Evolutionary conservation across 257 asterid genomes (phyloP), one percentile per base, ranked within the genome.

Genomic region (Penstemon newberryi): DNA sequence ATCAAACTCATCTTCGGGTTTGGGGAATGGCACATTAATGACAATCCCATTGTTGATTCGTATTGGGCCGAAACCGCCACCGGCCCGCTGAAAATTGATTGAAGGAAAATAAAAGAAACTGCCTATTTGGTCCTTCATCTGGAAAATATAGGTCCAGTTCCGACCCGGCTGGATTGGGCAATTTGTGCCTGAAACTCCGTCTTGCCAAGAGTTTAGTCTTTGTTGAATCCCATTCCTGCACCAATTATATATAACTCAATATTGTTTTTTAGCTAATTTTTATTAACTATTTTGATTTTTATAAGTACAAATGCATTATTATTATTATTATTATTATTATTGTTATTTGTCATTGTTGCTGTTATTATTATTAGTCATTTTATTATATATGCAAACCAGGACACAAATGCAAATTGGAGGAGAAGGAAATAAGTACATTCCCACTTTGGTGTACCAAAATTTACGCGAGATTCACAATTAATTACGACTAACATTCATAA

Each of bases 181-280:
- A 42, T 85, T 85, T 4, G 86, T 75, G 46, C 87, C 90, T 6
- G 84, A 80, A 4, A 85, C 87, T 45, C 90, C 90, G 37, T 85
- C 90, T 70, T 85, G 87, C 90, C 90, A 85, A 0, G 90, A 82
- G 61, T 85, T 82, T 2, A 78, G 71, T 69, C 87, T 82, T 60
- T 78, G 90, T 18, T 85, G 79, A 68, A 85, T 69, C 4, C 90
- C 90, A 60, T 82, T 82, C 90, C 90, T 84, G 41, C 58, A 47
- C 19, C 19, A 57, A 36, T 4, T 1, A 3, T 37, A 37, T 3
- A 12, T 4, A 12, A 59, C 9, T 37, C 36, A 38, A 7, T 12
- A 9, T 39, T 37, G n/a, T 6, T 58, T 37, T 25, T 25, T 25
- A 2, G 33, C 33, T 25, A 1, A 25, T 25, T 25, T 25, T 25